Conservation (phyloP, 2,329 filamentous ascomycete genomes). For the Penicillium crustosum region DNA sequence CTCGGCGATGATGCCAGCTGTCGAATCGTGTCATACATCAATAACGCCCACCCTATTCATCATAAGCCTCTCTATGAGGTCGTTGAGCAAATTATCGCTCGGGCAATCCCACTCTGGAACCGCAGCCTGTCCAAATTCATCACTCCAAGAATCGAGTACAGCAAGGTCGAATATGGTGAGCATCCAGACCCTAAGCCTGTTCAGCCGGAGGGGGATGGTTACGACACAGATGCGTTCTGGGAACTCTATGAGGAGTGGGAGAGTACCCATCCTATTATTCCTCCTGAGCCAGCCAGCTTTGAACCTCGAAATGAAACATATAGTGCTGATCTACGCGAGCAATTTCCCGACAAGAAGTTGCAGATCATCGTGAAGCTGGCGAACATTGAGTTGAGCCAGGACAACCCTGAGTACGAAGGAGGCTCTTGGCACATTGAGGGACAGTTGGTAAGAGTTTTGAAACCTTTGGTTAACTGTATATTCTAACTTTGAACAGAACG, state of each 20-base stretch:
- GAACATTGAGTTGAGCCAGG: constrained; percentile 20
- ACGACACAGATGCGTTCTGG: neutral
- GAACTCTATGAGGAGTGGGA: neutral
- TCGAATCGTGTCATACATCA: constrained; percentile 4
- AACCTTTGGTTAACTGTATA: constrained; percentile 41
- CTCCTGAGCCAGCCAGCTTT: neutral
- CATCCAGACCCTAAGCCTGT: constrained; percentile 6
- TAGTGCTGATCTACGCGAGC: constrained; percentile 20
- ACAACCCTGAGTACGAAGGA: constrained; percentile 16
- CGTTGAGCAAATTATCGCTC: constrained; percentile 40
- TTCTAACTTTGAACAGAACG: constrained; percentile 52
- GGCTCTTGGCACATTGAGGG: constrained; percentile 23
- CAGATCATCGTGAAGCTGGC: constrained; percentile 27
- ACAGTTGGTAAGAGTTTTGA: constrained; percentile 12
- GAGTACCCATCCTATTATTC: neutral
- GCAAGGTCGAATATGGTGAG: constrained; percentile 7
- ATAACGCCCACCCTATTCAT: constrained; percentile 35
- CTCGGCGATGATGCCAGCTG: constrained; percentile 17
- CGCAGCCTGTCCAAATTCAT: constrained; percentile 18
- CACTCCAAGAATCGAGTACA: constrained; percentile 15
- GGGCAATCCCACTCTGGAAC: constrained; percentile 51
- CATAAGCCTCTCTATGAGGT: constrained; percentile 37
- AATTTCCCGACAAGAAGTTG: constrained; percentile 38
- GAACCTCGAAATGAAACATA: neutral
- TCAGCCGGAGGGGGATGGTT: neutral